phyloP scores from a whole-genome alignment of 2,329 filamentous ascomycete genomes.

The Phoma sp. region DNA sequence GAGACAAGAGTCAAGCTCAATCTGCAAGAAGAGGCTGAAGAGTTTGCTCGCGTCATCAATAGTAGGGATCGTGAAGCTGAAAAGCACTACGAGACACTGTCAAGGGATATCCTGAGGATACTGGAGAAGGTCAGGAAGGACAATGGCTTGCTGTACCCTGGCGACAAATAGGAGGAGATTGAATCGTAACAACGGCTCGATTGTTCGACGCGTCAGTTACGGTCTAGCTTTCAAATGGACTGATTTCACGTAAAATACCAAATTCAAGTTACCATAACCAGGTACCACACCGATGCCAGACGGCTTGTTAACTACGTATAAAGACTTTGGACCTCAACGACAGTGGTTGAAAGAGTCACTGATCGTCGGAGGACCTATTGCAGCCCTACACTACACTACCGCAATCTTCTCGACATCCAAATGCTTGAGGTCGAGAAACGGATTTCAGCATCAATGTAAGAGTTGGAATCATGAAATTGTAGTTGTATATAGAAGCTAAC shows the following conservation, averaged over 20 bases:
- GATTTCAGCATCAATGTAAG: not conserved
- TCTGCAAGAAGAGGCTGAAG: constrained; percentile 56
- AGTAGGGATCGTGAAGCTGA: constrained; percentile 49
- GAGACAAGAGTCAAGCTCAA: constrained; percentile 51
- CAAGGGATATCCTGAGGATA: constrained; percentile 52
- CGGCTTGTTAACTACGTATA: not conserved
- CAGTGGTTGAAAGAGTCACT: not conserved
- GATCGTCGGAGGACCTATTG: not conserved
- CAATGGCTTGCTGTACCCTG: constrained; percentile 51
- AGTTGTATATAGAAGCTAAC: not conserved
- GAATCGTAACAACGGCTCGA: not conserved
- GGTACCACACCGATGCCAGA: not conserved
- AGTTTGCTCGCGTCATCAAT: constrained; percentile 55
- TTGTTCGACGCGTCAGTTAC: not conserved
- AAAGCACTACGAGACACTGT: constrained; percentile 51
- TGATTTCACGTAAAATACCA: not conserved
- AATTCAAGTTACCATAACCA: not conserved
- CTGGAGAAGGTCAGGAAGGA: constrained; percentile 54
- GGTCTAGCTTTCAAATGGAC: not conserved
- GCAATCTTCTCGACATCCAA: not conserved
- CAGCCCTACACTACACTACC: not conserved
- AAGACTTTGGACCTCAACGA: not conserved
- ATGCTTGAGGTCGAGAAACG: not conserved
- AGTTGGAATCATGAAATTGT: not conserved
- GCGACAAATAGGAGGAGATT: constrained; percentile 5